phyloP scores from a whole-genome alignment of 176 grass and related monocot species.

The Luzula sylvatica region DNA sequence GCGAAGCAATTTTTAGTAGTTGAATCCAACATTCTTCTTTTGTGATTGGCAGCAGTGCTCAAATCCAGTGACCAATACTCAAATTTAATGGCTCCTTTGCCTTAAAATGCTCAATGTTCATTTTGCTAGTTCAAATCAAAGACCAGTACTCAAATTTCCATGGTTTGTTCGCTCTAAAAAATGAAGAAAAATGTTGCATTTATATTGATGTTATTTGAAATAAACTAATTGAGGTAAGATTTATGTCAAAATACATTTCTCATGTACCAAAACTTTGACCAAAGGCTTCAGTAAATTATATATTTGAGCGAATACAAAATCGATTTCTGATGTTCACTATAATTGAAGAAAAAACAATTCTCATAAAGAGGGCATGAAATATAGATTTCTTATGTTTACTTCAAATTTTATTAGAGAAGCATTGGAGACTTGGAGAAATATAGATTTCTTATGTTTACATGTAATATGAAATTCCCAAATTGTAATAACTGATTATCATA shows the following conservation, averaged over 20 bases:
- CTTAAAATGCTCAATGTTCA: slow-evolving; percentile 23
- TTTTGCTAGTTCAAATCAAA: slow-evolving; percentile 19
- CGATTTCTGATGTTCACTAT: neutral
- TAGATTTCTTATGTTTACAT: no score
- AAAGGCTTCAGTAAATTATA: neutral
- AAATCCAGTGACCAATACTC: slow-evolving; percentile 11
- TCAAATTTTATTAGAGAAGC: no score
- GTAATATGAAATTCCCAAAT: no score
- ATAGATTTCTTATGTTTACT: no score
- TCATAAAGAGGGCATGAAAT: no score
- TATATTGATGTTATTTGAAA: slow-evolving; percentile 6
- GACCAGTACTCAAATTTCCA: slow-evolving; percentile 13
- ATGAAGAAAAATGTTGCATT: slow-evolving; percentile 13
- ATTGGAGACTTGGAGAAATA: no score
- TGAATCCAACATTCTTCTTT: slow-evolving; percentile 29
- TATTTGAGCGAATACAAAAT: neutral
- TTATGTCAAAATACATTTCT: neutral
- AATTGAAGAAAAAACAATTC: no score
- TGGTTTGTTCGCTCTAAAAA: slow-evolving; percentile 29
- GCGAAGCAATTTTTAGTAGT: slow-evolving; percentile 30
- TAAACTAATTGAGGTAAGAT: neutral
- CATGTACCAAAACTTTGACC: neutral
- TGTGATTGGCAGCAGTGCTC: slow-evolving; percentile 26
- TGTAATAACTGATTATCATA: no score
- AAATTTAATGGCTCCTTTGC: slow-evolving; percentile 16